Percentiles rank a stretch among this genome's conserved stretches.
phyloP scores from a whole-genome alignment of 2,329 filamentous ascomycete species.

The Botrytis porri region DNA sequence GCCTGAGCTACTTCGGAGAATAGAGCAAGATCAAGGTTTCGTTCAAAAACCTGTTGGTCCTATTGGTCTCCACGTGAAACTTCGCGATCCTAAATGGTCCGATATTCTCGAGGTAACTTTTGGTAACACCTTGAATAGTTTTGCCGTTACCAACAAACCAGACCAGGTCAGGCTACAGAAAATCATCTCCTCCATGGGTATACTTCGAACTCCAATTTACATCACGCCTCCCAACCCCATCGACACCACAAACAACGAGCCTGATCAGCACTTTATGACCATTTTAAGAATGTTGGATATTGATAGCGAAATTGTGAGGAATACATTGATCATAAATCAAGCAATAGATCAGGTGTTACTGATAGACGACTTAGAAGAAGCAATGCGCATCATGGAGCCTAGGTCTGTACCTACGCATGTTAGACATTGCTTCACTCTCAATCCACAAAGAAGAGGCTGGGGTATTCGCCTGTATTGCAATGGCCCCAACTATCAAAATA shows the following conservation, averaged over 20 bases:
- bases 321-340: slow-evolving; percentile 79
- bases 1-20: slow-evolving; percentile 61
- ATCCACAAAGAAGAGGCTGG: slow-evolving; percentile 57
- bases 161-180: slow-evolving; percentile 68
- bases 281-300: slow-evolving; percentile 79
- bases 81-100: slow-evolving; percentile 80
- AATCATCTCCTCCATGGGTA: slow-evolving; percentile 58
- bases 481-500: slow-evolving; percentile 40
- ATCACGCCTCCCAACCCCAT: slow-evolving; percentile 57
- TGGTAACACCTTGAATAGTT: slow-evolving; percentile 67
- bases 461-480: slow-evolving; percentile 58
- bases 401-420: slow-evolving; percentile 63
- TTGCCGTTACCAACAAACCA: slow-evolving; percentile 73
- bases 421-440: slow-evolving; percentile 65
- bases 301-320: slow-evolving; percentile 72
- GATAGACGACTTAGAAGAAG: slow-evolving; percentile 65
- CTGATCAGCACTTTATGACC: slow-evolving; percentile 69
- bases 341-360: slow-evolving; percentile 82
- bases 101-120: slow-evolving; percentile 75
- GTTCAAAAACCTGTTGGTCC: slow-evolving; percentile 75
- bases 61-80: slow-evolving; percentile 71
- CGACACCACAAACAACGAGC: slow-evolving; percentile 67
- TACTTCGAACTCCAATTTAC: slow-evolving; percentile 41
- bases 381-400: slow-evolving; percentile 65
- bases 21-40: slow-evolving; percentile 69